Conservation (phyloP, 495 filamentous ascomycete species). For the Penicillium diatomitis region DNA sequence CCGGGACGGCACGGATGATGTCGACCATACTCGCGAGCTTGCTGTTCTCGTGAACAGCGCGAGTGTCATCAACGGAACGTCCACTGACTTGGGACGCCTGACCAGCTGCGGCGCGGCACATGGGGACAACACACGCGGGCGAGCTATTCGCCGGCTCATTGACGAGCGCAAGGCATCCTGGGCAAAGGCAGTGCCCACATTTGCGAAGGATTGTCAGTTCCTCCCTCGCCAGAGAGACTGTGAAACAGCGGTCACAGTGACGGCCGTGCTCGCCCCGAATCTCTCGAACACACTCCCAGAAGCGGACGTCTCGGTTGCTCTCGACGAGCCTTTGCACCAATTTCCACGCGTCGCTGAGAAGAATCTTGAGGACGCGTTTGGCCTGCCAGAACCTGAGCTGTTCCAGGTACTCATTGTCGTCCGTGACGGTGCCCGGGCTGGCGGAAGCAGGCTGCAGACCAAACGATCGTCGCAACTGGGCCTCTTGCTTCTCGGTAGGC, state of each 20-base stretch:
- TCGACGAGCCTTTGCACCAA: slow-evolving; percentile 15
- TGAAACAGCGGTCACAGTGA: slow-evolving; percentile 22
- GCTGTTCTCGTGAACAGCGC: slow-evolving; percentile 26
- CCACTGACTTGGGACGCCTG: slow-evolving; percentile 26
- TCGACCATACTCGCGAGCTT: slow-evolving; percentile 42
- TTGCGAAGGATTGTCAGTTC: slow-evolving; percentile 28
- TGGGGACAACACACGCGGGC: slow-evolving; percentile 17
- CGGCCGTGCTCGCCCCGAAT: slow-evolving; percentile 15
- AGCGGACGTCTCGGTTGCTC: slow-evolving; percentile 22
- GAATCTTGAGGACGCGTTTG: slow-evolving; percentile 2
- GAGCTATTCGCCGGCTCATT: slow-evolving; percentile 1
- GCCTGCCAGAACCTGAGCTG: background rate
- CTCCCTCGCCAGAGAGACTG: background rate
- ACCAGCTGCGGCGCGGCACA: slow-evolving; percentile 23
- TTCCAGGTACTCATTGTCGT: background rate
- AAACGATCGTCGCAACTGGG: background rate
- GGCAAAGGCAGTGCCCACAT: slow-evolving; percentile 46
- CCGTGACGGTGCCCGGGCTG: too few relatives aligned
- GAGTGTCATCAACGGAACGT: slow-evolving; percentile 21
- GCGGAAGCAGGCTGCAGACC: too few relatives aligned
- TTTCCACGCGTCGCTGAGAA: background rate
- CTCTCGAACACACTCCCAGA: slow-evolving; percentile 14
- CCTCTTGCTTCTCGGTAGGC: background rate
- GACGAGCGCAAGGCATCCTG: slow-evolving; percentile 16
- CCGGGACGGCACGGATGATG: slow-evolving; percentile 32